Evolutionary conservation across 139 green algal genomes (phyloP).

Genomic region (Spirogloea muscicola): DNA sequence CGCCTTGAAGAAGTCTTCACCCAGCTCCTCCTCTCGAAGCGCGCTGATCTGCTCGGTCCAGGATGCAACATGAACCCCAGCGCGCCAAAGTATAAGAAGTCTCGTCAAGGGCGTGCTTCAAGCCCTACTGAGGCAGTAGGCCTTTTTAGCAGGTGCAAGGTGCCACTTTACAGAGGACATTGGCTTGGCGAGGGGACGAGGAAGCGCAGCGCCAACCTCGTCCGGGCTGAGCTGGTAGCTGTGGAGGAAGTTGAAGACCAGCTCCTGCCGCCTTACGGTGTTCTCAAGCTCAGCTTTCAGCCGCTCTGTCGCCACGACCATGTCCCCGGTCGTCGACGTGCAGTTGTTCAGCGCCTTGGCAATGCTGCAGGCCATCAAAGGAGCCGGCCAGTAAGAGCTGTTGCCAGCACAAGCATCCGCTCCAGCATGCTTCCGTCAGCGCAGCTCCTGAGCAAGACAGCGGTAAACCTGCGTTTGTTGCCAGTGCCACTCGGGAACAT

Average conservation of each 20-base stretch:
- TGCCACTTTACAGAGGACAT: no score
- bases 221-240: constrained; percentile 85
- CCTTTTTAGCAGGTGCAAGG: no score
- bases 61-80: no score
- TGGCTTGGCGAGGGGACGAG: no score
- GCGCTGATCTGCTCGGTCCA: constrained; percentile 36
- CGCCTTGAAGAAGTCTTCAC: constrained; percentile 79
- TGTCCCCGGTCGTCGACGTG: constrained; percentile 25
- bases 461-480: no score
- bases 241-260: constrained; percentile 80
- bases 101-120: no score
- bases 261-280: constrained; percentile 10
- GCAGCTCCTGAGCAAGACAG: no score
- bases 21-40: constrained; percentile 53
- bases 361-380: constrained; percentile 18
- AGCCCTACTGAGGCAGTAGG: no score
- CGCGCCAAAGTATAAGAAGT: no score
- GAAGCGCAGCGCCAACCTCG: no score
- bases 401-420: background rate
- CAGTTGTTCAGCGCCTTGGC: constrained; percentile 21
- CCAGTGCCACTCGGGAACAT: no score
- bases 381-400: background rate
- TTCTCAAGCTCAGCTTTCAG: constrained; percentile 44
- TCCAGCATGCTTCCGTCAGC: no score
- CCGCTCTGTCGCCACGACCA: constrained; percentile 43